Base-by-base conservation (phyloP, 495 filamentous ascomycete genomes). In the Penicillium pulvis region DNA sequence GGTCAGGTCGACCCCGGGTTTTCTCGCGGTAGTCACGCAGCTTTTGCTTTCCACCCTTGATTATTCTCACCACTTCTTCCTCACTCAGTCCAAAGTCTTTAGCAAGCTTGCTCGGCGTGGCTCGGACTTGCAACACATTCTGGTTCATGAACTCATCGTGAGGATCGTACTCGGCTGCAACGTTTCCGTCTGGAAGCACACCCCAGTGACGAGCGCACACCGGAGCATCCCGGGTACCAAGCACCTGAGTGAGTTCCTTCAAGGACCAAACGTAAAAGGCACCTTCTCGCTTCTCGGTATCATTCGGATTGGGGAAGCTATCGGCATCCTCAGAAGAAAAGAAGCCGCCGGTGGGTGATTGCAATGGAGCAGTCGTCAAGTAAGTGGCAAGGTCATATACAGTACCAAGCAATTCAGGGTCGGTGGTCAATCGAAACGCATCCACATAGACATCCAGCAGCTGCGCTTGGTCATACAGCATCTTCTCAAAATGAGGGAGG, bases 401-500 rank as follows among this genome's bases (percentile, higher is more conserved):
- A 6, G 89, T 86, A 43, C 90, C 88, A 9, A 92, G 83, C 47
- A 96, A 79, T 67, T 93, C 89, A 19, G 81, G 72, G 35, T 89
- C 83, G 56, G 83, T 79, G 10, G 85, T 87, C 6, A 89, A 74
- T 11, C 92, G 81, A 77, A 91, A 98, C 0, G 89, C 93, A 66
- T 98, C 93, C 6, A 96, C 80, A 67, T 95, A 98, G 23, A 91
- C 83, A 58, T 89, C 83, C 14, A 98, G 73, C 12, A 98, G 83
- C 59, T 97, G 89, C 8, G 89, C 91, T 62, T 98, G 93, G 67
- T 98, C 95, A 56, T 93, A 93, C 3, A 97, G 84, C 91, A 98
- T 96, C 81, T 98, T 98, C 74, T 98, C 94, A 66, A 98, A 98
- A 66, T 96, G 93, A 24, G 94, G 94, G 42, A 98, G 72, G 54